phyloP scores from a whole-genome alignment of 2,329 filamentous ascomycete species.

The Pseudopithomyces maydicus region DNA sequence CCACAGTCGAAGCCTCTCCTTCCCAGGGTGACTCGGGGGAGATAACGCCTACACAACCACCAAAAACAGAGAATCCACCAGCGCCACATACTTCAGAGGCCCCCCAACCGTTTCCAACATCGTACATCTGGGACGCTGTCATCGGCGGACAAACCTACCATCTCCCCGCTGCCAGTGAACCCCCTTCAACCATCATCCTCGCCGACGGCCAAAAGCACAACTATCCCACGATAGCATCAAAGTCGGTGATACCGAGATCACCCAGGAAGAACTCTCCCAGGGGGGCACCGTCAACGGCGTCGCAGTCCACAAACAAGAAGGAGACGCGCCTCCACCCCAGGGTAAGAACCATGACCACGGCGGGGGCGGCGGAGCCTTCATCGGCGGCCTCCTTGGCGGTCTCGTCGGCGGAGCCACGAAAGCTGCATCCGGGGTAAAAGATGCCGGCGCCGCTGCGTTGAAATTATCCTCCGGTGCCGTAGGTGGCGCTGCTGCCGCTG shows the following conservation, averaged over 20 bases:
- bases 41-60: neutral
- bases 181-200: conserved; percentile 15
- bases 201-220: conserved; percentile 12
- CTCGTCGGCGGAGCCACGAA: conserved; percentile 8
- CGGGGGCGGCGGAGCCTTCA: neutral
- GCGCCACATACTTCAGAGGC: neutral
- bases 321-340: neutral
- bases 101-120: neutral
- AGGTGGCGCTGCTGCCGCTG: conserved; percentile 1
- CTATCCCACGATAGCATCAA: conserved; percentile 12
- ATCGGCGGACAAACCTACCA: conserved; percentile 17
- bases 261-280: conserved; percentile 4
- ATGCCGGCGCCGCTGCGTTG: too few relatives aligned
- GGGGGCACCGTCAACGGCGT: conserved; percentile 5
- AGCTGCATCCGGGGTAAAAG: conserved; percentile 2
- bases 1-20: neutral
- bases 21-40: neutral
- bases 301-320: conserved; percentile 15
- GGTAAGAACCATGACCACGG: neutral
- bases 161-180: conserved; percentile 15
- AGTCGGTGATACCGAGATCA: conserved; percentile 11
- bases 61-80: neutral
- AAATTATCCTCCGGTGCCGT: too few relatives aligned
- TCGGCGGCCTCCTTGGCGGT: conserved; percentile 8
- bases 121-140: conserved; percentile 11